Percentiles rank a stretch among this genome's conserved stretches.
These are phyloP conservation scores for Fraxinus ornus DNA, from an alignment of 305 asterid species.

Conservation along the genomic window DNA sequence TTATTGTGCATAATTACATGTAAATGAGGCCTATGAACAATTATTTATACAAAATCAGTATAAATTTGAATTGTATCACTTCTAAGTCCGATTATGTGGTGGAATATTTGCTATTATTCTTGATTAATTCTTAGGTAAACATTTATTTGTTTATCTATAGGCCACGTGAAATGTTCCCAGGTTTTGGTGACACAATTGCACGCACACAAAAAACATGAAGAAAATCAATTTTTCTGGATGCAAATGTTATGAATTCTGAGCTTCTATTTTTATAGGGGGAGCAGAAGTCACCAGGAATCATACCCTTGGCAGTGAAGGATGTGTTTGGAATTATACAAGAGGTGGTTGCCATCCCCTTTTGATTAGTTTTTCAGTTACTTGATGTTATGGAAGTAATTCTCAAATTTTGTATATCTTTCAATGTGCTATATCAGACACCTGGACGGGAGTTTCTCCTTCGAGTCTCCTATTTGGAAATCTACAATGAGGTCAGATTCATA, in stretches of 20 bases:
- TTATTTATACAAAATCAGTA: background rate
- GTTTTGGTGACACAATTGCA: background rate
- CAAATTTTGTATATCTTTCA: conserved; percentile 22
- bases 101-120: background rate
- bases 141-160: background rate
- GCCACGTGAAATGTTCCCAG: background rate
- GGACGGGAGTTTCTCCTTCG: conserved; percentile 83
- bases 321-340: conserved; percentile 85
- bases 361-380: conserved; percentile 13
- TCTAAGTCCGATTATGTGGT: background rate
- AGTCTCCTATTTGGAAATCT: conserved; percentile 80
- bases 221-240: conserved; percentile 1
- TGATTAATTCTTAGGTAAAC: background rate
- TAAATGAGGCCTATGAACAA: background rate
- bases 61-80: background rate
- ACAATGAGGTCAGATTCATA: conserved; percentile 66
- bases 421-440: conserved; percentile 56
- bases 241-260: conserved; percentile 14
- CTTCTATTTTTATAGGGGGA: conserved; percentile 57
- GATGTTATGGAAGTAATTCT: background rate
- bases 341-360: conserved; percentile 39
- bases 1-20: background rate
- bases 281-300: conserved; percentile 87
- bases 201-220: conserved; percentile 9
- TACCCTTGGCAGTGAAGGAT: conserved; percentile 78